Evolutionary conservation across 2,329 filamentous ascomycete genomes (phyloP), one percentile per base, ranked within the genome.

Genomic region (Fusarium graminum): DNA sequence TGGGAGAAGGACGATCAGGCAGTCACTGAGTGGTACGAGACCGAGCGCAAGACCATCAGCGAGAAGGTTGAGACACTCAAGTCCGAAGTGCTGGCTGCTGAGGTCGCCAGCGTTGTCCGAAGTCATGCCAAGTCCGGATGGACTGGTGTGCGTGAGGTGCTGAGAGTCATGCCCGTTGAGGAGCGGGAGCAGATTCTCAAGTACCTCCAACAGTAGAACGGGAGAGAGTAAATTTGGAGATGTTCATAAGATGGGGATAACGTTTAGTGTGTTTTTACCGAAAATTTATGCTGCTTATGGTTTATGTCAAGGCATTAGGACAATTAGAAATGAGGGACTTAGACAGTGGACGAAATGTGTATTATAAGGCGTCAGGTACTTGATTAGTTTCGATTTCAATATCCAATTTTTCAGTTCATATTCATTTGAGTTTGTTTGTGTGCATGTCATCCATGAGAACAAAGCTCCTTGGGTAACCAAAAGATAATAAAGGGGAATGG

Each of bases 11-110:
- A 92, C 65, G 95, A 99, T 78, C 88, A 88, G 72, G 90, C 89
- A 69, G 95, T 97, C 28, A 92, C 94, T 6, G 86, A 90, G 72
- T 99, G 95, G 95, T 98, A 97, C 77, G 95, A 99, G 84, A 90
- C 94, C 81, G 95, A 98, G 82, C 86, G 92, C 76, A 92, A 94
- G 84, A 81, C 83, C 39, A 88, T 99, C 49, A 86, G 91, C 65
- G 87, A 90, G 65, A 97, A 95, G 87, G 88, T 98, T 28, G 93
- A 97, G 78, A 81, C 84, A 13, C 84, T 98, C 74, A 95, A 93
- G 86, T 85, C 86, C 7, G 92, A 97, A 62, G 86, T 88, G 40
- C 85, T 84, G 44, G 77, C 82, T 16, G 73, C 74, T n/a, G 80
- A 84, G 70, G 76, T 85, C 63, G 78, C 79, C n/a, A 76, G 76